Percentiles rank a stretch among this genome's conserved stretches.
phyloP scores from a whole-genome alignment of 805 yeast genomes.

The Wickerhamomyces silvicola region DNA sequence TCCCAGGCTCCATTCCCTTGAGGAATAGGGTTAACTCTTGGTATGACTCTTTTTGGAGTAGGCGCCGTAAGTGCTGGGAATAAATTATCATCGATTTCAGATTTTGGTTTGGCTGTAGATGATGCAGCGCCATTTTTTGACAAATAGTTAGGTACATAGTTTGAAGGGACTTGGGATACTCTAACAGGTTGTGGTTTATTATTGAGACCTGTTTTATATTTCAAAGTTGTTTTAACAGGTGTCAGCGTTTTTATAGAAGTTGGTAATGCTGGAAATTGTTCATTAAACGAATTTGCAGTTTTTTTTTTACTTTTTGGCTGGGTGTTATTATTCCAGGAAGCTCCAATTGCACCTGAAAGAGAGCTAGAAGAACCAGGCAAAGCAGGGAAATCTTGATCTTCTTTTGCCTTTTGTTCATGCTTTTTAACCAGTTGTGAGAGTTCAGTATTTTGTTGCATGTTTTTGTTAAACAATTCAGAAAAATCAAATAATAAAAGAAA shows the following conservation, averaged over 20 bases:
- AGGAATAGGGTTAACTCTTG: constrained; percentile 51
- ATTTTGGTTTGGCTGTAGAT: constrained; percentile 9
- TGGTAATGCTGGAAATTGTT: constrained; percentile 28
- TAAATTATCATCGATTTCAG: constrained; percentile 23
- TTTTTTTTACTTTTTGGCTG: constrained; percentile 10
- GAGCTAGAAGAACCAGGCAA: constrained; percentile 28
- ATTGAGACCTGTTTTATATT: constrained; percentile 12
- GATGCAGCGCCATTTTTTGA: constrained; percentile 19
- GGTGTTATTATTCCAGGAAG: constrained; percentile 24
- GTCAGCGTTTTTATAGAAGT: constrained; percentile 7
- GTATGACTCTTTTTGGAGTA: constrained; percentile 38
- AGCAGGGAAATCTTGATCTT: constrained; percentile 43
- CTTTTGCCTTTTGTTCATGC: constrained; percentile 19
- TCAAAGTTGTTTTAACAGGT: constrained; percentile 18
- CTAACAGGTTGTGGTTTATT: constrained; percentile 6
- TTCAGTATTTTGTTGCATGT: constrained; percentile 38
- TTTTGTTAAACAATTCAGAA: constrained; percentile 45
- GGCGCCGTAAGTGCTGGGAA: constrained; percentile 44
- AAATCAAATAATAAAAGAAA: constrained; percentile 54
- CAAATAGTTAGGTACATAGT: constrained; percentile 25
- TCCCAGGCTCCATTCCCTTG: constrained; percentile 34
- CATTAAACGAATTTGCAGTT: constrained; percentile 9
- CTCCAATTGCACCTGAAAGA: constrained; percentile 13
- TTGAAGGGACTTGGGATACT: constrained; percentile 11
- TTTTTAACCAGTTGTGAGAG: constrained; percentile 23